Evolutionary conservation across 352 stramenopile species (phyloP).

Genomic region (Globisporangium barbulae): DNA sequence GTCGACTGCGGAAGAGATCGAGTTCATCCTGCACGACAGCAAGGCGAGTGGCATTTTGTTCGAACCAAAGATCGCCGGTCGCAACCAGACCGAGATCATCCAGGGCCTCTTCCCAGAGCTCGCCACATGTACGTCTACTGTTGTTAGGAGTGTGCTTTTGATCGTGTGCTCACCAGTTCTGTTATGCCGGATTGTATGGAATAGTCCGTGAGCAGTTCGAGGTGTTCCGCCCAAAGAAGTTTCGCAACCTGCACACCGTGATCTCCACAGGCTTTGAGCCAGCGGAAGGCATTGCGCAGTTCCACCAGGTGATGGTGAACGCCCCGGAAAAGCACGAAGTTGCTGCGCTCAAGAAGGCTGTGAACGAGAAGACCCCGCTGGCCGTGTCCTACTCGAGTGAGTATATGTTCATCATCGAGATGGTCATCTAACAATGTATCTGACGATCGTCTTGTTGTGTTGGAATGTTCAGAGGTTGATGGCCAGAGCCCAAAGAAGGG

Average conservation of each 20-base stretch:
- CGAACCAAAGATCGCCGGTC: conserved; percentile 75
- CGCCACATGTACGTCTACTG: conserved; percentile 48
- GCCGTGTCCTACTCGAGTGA: conserved; percentile 78
- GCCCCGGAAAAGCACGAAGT: conserved; percentile 61
- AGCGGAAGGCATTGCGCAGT: conserved; percentile 72
- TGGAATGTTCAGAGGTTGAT: conserved; percentile 44
- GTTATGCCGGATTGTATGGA: background rate
- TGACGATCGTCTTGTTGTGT: conserved; percentile 5
- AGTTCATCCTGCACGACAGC: conserved; percentile 79
- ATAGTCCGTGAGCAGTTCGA: conserved; percentile 46
- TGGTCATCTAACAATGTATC: background rate
- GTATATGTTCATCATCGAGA: conserved; percentile 14
- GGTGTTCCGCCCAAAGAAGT: conserved; percentile 78
- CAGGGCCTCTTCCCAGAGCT: conserved; percentile 74
- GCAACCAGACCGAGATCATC: conserved; percentile 74
- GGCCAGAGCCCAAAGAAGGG: conserved; percentile 82
- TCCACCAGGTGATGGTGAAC: conserved; percentile 83
- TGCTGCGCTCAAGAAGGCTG: conserved; percentile 49
- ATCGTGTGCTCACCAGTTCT: background rate
- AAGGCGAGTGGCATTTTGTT: conserved; percentile 78
- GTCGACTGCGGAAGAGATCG: conserved; percentile 68
- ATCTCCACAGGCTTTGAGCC: conserved; percentile 80
- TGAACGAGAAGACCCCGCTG: conserved; percentile 71
- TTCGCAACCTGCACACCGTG: conserved; percentile 78
- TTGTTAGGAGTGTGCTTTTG: background rate